These are phyloP conservation scores for Aspergillus fructus DNA, from an alignment of 2,329 filamentous ascomycete genomes.

Conservation along the genomic window DNA sequence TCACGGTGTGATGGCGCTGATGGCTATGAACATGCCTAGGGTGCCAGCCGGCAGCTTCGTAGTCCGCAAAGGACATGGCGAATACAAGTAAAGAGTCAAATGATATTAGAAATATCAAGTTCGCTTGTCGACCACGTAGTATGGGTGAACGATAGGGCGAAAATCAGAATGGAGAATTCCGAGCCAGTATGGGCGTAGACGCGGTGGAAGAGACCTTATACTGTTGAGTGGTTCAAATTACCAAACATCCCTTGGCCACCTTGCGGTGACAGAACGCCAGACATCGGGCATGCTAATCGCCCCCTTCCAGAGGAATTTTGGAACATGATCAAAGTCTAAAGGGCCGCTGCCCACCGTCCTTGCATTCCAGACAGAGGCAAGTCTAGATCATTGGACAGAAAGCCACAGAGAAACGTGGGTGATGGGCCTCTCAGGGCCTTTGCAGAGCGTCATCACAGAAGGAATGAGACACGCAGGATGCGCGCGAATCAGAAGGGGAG, in stretches of 20 bases:
- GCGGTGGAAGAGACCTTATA: conserved; percentile 30
- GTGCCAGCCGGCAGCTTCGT: conserved; percentile 24
- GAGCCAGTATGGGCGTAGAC: conserved; percentile 4
- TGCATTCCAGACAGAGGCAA: conserved; percentile 38
- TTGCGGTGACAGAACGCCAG: conserved; percentile 19
- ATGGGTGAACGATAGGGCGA: conserved; percentile 13
- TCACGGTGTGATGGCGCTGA: conserved; percentile 21
- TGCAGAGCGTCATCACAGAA: conserved; percentile 30
- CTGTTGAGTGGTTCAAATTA: conserved; percentile 10
- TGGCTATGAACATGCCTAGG: conserved; percentile 15
- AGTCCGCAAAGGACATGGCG: conserved; percentile 34
- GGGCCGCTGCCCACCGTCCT: conserved; percentile 30
- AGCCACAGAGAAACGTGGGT: conserved; percentile 34
- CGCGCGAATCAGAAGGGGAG: conserved; percentile 14
- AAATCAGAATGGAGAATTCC: conserved; percentile 15
- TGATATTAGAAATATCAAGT: conserved; percentile 7
- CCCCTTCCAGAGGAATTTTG: conserved; percentile 31
- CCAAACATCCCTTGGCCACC: conserved; percentile 32
- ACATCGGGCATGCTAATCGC: conserved; percentile 21
- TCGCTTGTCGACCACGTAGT: conserved; percentile 9
- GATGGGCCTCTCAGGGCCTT: conserved; percentile 23
- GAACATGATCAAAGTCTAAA: conserved; percentile 25
- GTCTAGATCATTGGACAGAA: conserved; percentile 29
- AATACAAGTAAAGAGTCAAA: conserved; percentile 12
- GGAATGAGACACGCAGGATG: conserved; percentile 34